Base-by-base conservation (phyloP, 2,329 filamentous ascomycete species). In the Colletotrichum viniferum region DNA sequence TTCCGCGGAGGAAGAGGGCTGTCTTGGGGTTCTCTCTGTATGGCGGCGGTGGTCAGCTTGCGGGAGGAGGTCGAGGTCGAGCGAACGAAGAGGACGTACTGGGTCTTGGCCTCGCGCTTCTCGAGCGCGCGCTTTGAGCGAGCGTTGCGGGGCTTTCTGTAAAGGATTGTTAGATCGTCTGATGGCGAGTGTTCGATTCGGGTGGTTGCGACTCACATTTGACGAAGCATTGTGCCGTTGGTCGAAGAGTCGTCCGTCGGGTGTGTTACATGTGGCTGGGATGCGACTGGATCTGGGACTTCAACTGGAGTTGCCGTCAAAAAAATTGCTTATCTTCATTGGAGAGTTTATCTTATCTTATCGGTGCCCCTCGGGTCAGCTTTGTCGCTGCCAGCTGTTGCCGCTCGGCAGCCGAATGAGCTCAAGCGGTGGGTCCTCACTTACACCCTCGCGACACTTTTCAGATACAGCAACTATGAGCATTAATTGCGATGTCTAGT, bases 51-150 rank as follows among this genome's bases (percentile, higher is more conserved):
- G 13, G 9, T 76, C 26, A 73, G 69, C 43, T 65, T 64, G 36
- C 60, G 71, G 26, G 60, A n/a, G 18, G 32, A 52, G 14, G 62
- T 26, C 36, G 2, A 26, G 7, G n/a, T 18, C 7, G 21, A 24
- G 52, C 10, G 43, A 52, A 9, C 3, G 38, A 52, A 24, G 58
- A 73, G 38, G 66, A 73, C 48, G 56, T 64, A 76, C 85, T 94
- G 87, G 79, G 92, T 88, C 85, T 98, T 98, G 73, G 97, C 95
- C 82, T 95, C 96, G 82, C 95, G 94, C 86, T 97, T 96, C 84
- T 98, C 97, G 83, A 98, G 93, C 78, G 95, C 96, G 80, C 97
- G 94, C 90, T 98, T 98, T 74, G 96, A 97, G 88, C 97, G 96
- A 80, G 96, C 96, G 86, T 91, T 92, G 77, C 89, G 88, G 78